These are phyloP conservation scores for Eimeria sp. DNA, from an alignment of 169 alveolate genomes.

Conservation along the genomic window DNA sequence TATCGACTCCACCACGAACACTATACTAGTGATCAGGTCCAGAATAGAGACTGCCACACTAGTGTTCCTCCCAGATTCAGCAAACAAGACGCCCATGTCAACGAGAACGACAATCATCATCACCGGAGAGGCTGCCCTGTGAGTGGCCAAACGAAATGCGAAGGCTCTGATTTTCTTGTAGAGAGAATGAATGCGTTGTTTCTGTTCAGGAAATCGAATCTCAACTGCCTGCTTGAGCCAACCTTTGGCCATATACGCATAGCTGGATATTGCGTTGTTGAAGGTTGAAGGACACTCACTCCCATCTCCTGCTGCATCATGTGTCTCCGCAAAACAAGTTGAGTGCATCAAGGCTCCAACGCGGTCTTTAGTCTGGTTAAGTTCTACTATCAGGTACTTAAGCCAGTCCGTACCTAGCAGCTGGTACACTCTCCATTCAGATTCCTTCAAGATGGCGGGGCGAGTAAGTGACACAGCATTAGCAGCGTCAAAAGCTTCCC, in stretches of 20 bases:
- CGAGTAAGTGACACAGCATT: constrained; percentile 20
- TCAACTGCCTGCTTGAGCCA: constrained; percentile 13
- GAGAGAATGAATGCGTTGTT: neutral
- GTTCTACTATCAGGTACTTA: constrained; percentile 64
- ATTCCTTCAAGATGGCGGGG: constrained; percentile 59
- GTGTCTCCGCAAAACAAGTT: neutral
- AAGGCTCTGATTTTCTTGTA: neutral
- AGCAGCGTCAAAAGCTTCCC: constrained; percentile 76
- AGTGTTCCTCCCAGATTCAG: constrained; percentile 15
- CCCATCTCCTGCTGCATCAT: neutral
- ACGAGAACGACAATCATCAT: constrained; percentile 42
- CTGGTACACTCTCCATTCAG: constrained; percentile 74
- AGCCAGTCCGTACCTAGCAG: constrained; percentile 79
- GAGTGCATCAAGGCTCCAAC: neutral
- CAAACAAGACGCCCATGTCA: constrained; percentile 27
- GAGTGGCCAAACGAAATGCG: constrained; percentile 36
- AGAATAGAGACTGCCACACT: neutral
- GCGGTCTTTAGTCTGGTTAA: constrained; percentile 2
- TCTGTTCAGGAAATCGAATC: constrained; percentile 19
- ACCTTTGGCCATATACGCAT: neutral
- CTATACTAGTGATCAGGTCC: constrained; percentile 13
- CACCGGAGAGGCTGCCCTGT: neutral
- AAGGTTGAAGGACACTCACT: neutral
- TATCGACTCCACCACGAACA: constrained; percentile 38
- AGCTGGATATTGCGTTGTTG: neutral